A percentile compares a stretch with the other conserved stretches of the same genome.
Evolutionary conservation across 192 early-diverging fungal genomes (phyloP).

Genomic region (Phlyctochytrium bullatum): DNA sequence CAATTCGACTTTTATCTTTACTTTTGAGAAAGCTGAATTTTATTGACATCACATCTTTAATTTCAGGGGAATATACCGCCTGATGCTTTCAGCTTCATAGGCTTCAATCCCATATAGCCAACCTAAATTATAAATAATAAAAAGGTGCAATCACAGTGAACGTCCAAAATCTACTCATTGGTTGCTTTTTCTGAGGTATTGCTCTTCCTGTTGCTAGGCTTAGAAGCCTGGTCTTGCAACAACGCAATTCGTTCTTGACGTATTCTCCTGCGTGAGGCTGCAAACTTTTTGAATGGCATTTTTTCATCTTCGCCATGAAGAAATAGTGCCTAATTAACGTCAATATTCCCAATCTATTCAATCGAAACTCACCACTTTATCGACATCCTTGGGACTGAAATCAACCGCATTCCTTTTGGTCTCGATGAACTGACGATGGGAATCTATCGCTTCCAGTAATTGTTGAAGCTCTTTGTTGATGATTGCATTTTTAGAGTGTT

Average conservation of each 20-base stretch:
- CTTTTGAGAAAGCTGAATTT: too few relatives aligned
- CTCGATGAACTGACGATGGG: conserved; percentile 75
- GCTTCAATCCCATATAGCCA: too few relatives aligned
- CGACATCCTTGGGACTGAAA: conserved; percentile 53
- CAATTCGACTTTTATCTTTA: too few relatives aligned
- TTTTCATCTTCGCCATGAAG: conserved; percentile 23
- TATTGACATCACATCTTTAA: too few relatives aligned
- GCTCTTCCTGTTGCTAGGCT: too few relatives aligned
- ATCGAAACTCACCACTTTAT: conserved; percentile 21
- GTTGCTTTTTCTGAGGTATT: too few relatives aligned
- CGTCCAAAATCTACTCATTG: too few relatives aligned
- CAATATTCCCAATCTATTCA: too few relatives aligned
- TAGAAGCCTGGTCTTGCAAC: conserved; percentile 23
- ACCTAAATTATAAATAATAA: too few relatives aligned
- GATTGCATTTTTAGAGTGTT: conserved; percentile 72
- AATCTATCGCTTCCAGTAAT: conserved; percentile 80
- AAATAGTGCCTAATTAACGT: conserved; percentile 30
- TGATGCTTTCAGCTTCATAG: too few relatives aligned
- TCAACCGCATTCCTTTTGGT: conserved; percentile 59
- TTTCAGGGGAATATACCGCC: too few relatives aligned
- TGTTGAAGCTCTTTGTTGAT: conserved; percentile 78
- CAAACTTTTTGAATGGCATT: conserved; percentile 40
- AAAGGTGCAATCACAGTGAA: too few relatives aligned
- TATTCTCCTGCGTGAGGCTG: conserved; percentile 29
- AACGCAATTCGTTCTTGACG: conserved; percentile 33